Conservation (phyloP, 306 rosid species). For the Fagus crenata region DNA sequence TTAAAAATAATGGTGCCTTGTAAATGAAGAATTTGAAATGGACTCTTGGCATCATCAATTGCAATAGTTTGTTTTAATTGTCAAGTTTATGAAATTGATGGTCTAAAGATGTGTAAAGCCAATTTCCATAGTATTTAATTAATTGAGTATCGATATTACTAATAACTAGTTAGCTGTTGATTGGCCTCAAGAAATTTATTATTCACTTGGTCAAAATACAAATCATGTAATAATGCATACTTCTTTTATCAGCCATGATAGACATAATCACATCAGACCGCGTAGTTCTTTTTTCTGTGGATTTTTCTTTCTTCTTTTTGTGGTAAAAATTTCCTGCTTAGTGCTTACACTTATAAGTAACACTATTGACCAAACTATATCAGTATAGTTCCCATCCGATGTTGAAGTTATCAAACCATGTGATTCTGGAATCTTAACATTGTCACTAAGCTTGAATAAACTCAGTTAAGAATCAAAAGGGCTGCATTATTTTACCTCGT, state of each 20-base stretch:
- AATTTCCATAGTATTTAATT: not conserved
- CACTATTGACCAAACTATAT: not conserved
- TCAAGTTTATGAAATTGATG: not conserved
- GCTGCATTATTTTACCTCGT: slow-evolving; percentile 57
- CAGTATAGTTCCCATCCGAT: not conserved
- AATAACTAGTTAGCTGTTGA: not conserved
- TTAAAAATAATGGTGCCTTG: not conserved
- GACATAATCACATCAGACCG: slow-evolving; percentile 3
- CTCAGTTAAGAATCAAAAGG: slow-evolving; percentile 24
- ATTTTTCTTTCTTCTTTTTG: not conserved
- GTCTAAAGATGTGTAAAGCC: not conserved
- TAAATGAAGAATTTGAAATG: not conserved
- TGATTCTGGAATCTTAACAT: slow-evolving; percentile 15
- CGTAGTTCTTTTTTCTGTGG: not conserved
- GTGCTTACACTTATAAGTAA: not conserved
- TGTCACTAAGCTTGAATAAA: slow-evolving; percentile 9
- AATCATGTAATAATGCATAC: not conserved
- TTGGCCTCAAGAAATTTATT: not conserved
- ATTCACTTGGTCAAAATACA: not conserved
- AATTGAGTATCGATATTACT: not conserved
- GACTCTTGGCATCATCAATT: not conserved
- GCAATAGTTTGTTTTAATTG: not conserved
- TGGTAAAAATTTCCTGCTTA: not conserved
- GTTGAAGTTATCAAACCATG: not conserved
- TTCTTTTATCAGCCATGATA: not conserved